These are phyloP conservation scores for Chrysoporthe austroafricana DNA, from an alignment of 2,329 filamentous ascomycete species.

Conservation along the genomic window DNA sequence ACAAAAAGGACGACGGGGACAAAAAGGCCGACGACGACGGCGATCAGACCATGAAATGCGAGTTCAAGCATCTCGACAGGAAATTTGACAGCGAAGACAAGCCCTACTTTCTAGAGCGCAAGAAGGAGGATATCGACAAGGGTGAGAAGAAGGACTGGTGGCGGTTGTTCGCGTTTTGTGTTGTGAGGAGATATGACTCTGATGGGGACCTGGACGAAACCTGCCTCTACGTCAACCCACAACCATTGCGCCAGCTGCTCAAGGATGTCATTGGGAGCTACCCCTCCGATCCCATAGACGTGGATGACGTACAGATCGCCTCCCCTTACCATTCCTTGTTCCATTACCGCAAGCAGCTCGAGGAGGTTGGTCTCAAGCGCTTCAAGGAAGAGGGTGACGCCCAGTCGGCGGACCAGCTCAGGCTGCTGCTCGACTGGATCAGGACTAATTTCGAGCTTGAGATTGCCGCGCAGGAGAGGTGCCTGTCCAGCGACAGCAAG, in stretches of 20 bases:
- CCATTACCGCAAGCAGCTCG: conserved; percentile 35
- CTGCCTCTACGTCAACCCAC: conserved; percentile 23
- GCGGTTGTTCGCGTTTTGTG: conserved; percentile 37
- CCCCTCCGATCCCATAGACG: conserved; percentile 35
- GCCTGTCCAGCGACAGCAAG: conserved; percentile 33
- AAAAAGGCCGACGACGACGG: conserved; percentile 30
- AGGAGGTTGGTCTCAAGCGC: conserved; percentile 30
- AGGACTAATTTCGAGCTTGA: conserved; percentile 35
- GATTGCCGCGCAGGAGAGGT: conserved; percentile 34
- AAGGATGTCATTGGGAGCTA: conserved; percentile 34
- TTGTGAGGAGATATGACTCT: conserved; percentile 25
- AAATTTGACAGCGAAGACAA: conserved; percentile 37
- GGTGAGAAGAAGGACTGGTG: conserved; percentile 38
- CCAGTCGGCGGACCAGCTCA: conserved; percentile 34
- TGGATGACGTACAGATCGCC: conserved; percentile 32
- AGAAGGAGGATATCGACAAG: conserved; percentile 35
- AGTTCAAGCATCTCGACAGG: conserved; percentile 40
- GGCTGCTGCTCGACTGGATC: conserved; percentile 35
- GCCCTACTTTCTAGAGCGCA: conserved; percentile 36
- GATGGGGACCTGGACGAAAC: conserved; percentile 27
- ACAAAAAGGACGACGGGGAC: conserved; percentile 7
- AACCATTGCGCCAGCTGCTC: conserved; percentile 30
- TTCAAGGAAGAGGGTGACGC: conserved; percentile 31
- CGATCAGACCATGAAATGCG: conserved; percentile 35
- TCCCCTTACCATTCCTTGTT: conserved; percentile 35